phyloP scores from a whole-genome alignment of 495 filamentous ascomycete species.

The Tuber magnatum region DNA sequence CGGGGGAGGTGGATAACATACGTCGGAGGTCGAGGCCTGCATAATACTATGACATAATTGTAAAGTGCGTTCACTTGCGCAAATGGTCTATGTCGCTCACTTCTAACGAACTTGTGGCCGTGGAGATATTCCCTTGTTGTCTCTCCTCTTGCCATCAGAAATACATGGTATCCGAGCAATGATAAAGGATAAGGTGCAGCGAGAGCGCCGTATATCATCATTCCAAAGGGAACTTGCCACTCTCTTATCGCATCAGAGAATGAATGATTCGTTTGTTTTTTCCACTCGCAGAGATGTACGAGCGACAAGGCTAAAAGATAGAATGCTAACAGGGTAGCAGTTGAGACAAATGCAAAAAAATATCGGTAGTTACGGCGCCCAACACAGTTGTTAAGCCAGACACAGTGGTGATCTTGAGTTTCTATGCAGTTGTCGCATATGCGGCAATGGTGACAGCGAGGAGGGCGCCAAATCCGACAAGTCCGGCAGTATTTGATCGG shows the following conservation, averaged over 20 bases:
- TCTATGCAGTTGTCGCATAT: conserved; percentile 95
- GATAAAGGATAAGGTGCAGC: conserved; percentile 74
- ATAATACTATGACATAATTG: conserved; percentile 77
- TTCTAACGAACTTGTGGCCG: conserved; percentile 85
- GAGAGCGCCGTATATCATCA: conserved; percentile 75
- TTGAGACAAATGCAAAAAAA: conserved; percentile 82
- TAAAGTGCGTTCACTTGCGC: conserved; percentile 66
- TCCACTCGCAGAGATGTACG: conserved; percentile 71
- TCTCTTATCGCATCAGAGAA: conserved; percentile 57
- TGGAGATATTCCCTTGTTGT: conserved; percentile 95
- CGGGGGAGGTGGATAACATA: conserved; percentile 41
- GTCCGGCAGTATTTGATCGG: conserved; percentile 96
- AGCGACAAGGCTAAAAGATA: conserved; percentile 70
- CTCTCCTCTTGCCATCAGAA: conserved; percentile 80
- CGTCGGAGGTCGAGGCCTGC: conserved; percentile 75
- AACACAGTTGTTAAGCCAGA: conserved; percentile 98
- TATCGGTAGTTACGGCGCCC: conserved; percentile 97
- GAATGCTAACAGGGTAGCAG: conserved; percentile 64
- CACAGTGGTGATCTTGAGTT: conserved; percentile 96
- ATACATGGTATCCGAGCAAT: conserved; percentile 79
- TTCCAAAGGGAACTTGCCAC: conserved; percentile 69
- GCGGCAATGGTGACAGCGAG: conserved; percentile 90
- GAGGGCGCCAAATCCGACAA: conserved; percentile 92
- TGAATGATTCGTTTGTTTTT: conserved; percentile 51
- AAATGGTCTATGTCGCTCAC: conserved; percentile 86